These are phyloP conservation scores for Sophora flavescens DNA, from an alignment of 306 rosid genomes.

Conservation along the genomic window DNA sequence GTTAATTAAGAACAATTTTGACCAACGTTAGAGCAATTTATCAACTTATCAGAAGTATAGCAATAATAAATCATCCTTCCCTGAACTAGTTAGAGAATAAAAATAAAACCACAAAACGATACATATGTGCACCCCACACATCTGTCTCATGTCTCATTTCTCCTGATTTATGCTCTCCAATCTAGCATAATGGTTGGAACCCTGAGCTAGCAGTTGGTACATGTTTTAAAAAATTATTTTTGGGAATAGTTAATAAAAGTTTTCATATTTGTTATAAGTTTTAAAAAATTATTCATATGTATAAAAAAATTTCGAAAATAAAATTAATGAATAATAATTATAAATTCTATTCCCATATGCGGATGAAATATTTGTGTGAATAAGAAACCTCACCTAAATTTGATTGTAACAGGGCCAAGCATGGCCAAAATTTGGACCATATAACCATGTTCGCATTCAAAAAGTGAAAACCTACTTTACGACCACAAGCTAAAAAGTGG, in stretches of 20 bases:
- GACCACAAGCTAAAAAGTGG: constrained; percentile 14
- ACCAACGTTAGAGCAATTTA: background rate
- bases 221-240: too few relatives aligned
- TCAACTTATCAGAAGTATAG: background rate
- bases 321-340: too few relatives aligned
- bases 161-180: background rate
- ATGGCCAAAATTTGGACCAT: constrained; percentile 32
- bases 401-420: background rate
- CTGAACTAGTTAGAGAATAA: background rate
- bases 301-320: too few relatives aligned
- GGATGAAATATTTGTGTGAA: too few relatives aligned
- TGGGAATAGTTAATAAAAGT: too few relatives aligned
- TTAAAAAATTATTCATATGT: too few relatives aligned
- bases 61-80: background rate
- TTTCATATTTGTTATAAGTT: too few relatives aligned
- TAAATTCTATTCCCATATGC: too few relatives aligned
- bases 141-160: background rate
- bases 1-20: background rate
- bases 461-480: constrained; percentile 31
- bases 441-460: constrained; percentile 40
- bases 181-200: background rate
- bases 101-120: constrained; percentile 10
- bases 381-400: background rate
- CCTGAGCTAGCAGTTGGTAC: too few relatives aligned
- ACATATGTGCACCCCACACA: background rate